Evolutionary conservation across 140 eudicot genomes (phyloP), one percentile per base, ranked within the genome.

Genomic region (Anethum foeniculum): DNA sequence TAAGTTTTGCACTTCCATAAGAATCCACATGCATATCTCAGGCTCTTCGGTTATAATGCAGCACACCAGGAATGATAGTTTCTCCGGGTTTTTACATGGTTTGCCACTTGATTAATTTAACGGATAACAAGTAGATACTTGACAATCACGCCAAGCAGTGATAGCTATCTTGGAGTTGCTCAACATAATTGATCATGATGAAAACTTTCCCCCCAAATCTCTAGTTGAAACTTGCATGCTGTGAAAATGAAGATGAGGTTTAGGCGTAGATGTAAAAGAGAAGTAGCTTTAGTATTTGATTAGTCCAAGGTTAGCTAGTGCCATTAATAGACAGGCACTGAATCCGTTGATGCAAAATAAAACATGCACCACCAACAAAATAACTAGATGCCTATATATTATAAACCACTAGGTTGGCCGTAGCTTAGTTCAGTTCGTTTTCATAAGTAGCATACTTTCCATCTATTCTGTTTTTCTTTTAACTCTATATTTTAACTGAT

Each of bases 291-390:
- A 47, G 69, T 56, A 10, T 21, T 77, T 23, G 71, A 27, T 38
- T 18, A 19, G 51, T 56, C 73, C 21, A 74, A 74, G 58, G n/a
- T 25, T 36, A 38, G 41, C 60, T 27, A 36, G 71, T 77, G 81
- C 56, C 12, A 41, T 14, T 39, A 41, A 25, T 25, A 79, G 75
- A 79, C 65, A 79, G 65, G 43, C 81, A 79, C 65, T 47, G 65
- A 60, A 52, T 13, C 15, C 27, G 52, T n/a, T 25, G 15, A 2
- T 28, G 23, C 68, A n/a, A 9, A n/a, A 0, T 54, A 19, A 60
- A 8, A n/a, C 3, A 60, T 28, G 28, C 18, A 25, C 34, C 34
- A 25, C 69, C 32, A 62, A 27, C 7, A 25, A 58, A 58, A n/a
- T 58, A n/a, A 58, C 12, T 54, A 54, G 6, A 1, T 10, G n/a